Conservation (phyloP, 805 yeast genomes). For the Blastobotrys terrestris region DNA sequence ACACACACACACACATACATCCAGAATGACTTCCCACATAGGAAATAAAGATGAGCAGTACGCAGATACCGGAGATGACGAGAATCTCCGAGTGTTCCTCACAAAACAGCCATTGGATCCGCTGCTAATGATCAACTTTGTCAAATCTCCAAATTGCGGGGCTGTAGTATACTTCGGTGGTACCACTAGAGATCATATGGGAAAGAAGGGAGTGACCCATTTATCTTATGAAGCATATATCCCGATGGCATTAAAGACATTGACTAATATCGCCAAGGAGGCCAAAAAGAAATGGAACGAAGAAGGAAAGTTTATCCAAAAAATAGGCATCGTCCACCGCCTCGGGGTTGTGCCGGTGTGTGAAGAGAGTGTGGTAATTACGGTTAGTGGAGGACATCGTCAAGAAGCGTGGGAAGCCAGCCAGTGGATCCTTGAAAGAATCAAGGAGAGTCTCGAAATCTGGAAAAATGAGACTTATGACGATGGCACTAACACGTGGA, state of each 20-base stretch:
- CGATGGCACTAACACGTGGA: conserved; percentile 41
- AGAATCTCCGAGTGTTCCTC: neutral
- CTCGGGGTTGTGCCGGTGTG: conserved; percentile 43
- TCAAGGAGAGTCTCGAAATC: conserved; percentile 42
- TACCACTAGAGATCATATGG: conserved; percentile 42
- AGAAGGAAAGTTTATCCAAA: conserved; percentile 27
- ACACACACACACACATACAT: conserved; percentile 31
- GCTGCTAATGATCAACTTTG: conserved; percentile 31
- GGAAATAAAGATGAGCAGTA: neutral
- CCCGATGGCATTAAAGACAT: conserved; percentile 37
- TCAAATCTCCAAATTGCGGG: conserved; percentile 40
- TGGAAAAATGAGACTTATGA: conserved; percentile 45
- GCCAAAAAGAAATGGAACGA: conserved; percentile 27
- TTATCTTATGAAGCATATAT: conserved; percentile 44
- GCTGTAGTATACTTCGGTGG: conserved; percentile 48
- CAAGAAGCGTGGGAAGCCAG: conserved; percentile 44
- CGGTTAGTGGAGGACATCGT: conserved; percentile 41
- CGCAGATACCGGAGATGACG: neutral
- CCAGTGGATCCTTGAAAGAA: conserved; percentile 38
- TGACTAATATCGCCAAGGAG: conserved; percentile 32
- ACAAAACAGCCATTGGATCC: conserved; percentile 7
- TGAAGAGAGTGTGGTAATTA: conserved; percentile 43
- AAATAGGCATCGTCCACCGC: conserved; percentile 39
- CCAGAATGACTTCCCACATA: neutral
- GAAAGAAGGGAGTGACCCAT: conserved; percentile 35